These are phyloP conservation scores for Lepiota venenata DNA, from an alignment of 768 basidiomycete genomes.

Conservation along the genomic window DNA sequence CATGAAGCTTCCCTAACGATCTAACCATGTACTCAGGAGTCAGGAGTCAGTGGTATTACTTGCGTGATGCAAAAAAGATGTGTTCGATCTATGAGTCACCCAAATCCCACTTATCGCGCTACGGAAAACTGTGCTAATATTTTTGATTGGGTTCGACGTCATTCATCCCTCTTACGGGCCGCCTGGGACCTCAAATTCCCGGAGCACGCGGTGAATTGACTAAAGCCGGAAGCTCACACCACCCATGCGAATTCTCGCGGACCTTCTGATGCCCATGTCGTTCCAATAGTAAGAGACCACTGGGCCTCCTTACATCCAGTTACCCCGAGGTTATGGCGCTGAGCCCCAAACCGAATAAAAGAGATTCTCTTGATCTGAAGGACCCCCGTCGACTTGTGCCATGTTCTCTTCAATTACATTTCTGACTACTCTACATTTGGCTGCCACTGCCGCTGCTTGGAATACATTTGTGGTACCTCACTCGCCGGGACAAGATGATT, in stretches of 20 bases:
- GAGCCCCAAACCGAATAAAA: neutral
- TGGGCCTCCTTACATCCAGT: neutral
- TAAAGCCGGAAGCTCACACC: too few species aligned
- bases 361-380: neutral
- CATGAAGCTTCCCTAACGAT: neutral
- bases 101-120: too few species aligned
- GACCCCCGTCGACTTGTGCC: neutral
- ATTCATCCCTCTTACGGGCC: neutral
- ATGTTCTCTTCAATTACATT: neutral
- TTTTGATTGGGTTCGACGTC: neutral
- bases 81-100: too few species aligned
- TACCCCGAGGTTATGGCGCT: constrained; percentile 5
- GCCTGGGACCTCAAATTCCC: neutral
- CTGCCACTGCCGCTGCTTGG: constrained; percentile 31
- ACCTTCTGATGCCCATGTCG: neutral
- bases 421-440: neutral
- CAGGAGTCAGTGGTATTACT: neutral
- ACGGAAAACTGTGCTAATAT: neutral
- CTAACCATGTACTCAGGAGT: neutral
- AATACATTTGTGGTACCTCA: constrained; percentile 52
- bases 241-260: neutral
- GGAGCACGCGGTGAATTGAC: neutral
- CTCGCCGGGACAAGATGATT: constrained; percentile 44
- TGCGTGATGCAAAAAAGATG: too few species aligned
- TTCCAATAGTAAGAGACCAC: too few species aligned